A percentile compares a stretch with the other conserved stretches of the same genome.
These are phyloP conservation scores for Diutina rugosa DNA, from an alignment of 1,139 yeast genomes.

Conservation along the genomic window DNA sequence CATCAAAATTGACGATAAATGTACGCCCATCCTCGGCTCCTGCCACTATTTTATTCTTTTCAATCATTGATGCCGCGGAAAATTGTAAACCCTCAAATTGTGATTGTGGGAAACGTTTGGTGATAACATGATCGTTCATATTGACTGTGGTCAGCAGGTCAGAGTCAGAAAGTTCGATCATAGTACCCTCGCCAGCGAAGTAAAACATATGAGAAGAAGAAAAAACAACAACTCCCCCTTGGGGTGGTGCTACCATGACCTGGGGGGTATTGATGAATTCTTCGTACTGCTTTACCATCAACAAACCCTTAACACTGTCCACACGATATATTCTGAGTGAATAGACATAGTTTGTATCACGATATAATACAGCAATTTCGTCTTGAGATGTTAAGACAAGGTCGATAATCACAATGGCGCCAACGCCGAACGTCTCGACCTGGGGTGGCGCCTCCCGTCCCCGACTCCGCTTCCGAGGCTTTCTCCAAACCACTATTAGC, in stretches of 20 bases:
- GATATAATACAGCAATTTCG: constrained; percentile 18
- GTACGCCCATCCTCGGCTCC: constrained; percentile 21
- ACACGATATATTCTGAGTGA: constrained; percentile 19
- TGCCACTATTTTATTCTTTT: constrained; percentile 9
- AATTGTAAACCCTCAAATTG: neutral
- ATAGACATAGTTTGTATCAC: constrained; percentile 22
- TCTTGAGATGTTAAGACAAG: constrained; percentile 8
- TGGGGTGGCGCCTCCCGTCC: neutral
- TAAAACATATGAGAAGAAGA: constrained; percentile 19
- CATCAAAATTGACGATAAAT: constrained; percentile 14
- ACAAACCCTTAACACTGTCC: constrained; percentile 7
- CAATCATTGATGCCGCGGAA: constrained; percentile 3
- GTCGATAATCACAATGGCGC: constrained; percentile 17
- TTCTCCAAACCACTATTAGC: neutral
- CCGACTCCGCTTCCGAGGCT: neutral
- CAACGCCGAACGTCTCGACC: constrained; percentile 11
- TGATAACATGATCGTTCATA: constrained; percentile 1
- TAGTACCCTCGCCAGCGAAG: constrained; percentile 14
- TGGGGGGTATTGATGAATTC: constrained; percentile 23
- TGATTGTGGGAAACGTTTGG: neutral
- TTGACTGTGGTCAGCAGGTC: constrained; percentile 2
- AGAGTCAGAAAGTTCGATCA: constrained; percentile 4
- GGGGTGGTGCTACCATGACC: constrained; percentile 11
- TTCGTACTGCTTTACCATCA: constrained; percentile 14
- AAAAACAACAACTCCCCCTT: constrained; percentile 21